Evolutionary conservation across 225 moss, liverwort and hornwort genomes (phyloP).

Genomic region (Climacium dendroides): DNA sequence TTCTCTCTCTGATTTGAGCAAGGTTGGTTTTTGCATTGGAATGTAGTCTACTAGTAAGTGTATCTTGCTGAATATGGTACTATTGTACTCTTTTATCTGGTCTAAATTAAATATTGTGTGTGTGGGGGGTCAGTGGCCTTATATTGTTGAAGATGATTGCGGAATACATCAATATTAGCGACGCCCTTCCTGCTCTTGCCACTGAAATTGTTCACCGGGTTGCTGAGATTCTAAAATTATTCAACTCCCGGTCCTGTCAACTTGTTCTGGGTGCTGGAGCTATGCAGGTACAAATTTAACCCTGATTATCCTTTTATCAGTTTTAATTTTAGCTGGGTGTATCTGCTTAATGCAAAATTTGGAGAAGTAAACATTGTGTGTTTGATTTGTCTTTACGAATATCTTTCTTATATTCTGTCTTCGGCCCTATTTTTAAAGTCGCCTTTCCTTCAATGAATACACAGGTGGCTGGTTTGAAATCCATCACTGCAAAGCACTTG

Average conservation of each 20-base stretch:
- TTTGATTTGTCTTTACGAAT: background rate
- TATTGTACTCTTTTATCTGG: background rate
- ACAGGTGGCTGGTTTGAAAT: constrained; percentile 98
- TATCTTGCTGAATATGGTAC: background rate
- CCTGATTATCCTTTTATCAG: background rate
- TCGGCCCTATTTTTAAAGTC: background rate
- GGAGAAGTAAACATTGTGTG: background rate
- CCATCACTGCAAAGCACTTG: constrained; percentile 95
- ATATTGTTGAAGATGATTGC: constrained; percentile 93
- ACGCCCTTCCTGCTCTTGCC: constrained; percentile 79
- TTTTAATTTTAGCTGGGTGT: background rate
- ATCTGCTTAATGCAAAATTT: background rate
- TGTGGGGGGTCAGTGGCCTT: constrained; percentile 61
- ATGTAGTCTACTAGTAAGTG: background rate
- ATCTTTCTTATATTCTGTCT: background rate
- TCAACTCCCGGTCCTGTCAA: constrained; percentile 95
- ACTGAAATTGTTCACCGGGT: constrained; percentile 99
- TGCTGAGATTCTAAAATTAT: constrained; percentile 85
- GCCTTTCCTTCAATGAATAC: background rate
- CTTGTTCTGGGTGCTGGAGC: constrained; percentile 99
- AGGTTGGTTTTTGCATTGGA: background rate
- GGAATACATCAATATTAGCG: constrained; percentile 91
- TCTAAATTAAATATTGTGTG: background rate
- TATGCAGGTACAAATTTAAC: constrained; percentile 61
- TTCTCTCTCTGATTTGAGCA: background rate